phyloP scores from a whole-genome alignment of 768 basidiomycete genomes.

The Tulasnella sp. region DNA sequence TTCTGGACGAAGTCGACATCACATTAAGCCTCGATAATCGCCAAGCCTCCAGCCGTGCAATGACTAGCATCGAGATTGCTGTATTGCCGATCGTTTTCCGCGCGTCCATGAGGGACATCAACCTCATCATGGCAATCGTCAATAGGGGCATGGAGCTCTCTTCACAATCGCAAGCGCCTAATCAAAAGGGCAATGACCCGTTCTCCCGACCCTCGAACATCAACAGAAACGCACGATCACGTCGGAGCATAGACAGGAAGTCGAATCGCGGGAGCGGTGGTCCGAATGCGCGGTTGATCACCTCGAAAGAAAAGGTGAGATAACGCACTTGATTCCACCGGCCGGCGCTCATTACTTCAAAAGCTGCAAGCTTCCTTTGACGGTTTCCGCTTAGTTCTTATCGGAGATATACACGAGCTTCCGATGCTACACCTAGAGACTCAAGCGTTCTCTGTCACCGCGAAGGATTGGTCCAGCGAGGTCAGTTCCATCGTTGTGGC shows the following conservation, averaged over 20 bases:
- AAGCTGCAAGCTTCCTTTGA: constrained; percentile 80
- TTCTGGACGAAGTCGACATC: constrained; percentile 86
- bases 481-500: constrained; percentile 32
- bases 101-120: constrained; percentile 91
- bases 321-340: constrained; percentile 11
- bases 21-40: constrained; percentile 80
- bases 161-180: constrained; percentile 22
- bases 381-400: constrained; percentile 85
- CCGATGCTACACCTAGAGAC: constrained; percentile 84
- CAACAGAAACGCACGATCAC: neutral
- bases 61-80: constrained; percentile 73
- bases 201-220: neutral
- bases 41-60: constrained; percentile 53
- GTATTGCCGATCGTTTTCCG: constrained; percentile 80
- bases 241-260: neutral
- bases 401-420: constrained; percentile 90
- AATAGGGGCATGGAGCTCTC: constrained; percentile 83
- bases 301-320: constrained; percentile 74
- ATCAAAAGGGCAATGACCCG: neutral
- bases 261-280: neutral
- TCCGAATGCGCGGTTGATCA: constrained; percentile 35
- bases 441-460: constrained; percentile 69
- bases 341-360: neutral
- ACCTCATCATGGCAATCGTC: constrained; percentile 72
- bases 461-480: constrained; percentile 90